Evolutionary conservation across 805 yeast genomes (phyloP), one percentile per base, ranked within the genome.

Genomic region (Candida odintsovae): DNA sequence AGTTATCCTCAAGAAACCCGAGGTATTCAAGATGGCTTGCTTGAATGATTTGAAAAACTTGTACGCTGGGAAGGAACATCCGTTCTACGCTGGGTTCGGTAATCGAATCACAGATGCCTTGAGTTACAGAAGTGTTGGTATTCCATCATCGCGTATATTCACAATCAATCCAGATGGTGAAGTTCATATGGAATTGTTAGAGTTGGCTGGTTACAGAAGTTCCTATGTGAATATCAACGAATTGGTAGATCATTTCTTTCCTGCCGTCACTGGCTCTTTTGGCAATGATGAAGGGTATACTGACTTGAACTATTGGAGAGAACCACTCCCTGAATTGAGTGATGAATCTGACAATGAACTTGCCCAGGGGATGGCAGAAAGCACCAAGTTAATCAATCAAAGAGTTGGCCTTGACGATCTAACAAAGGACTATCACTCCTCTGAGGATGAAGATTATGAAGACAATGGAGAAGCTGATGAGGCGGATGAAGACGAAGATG

Each of bases 11-110:
- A 88, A 90, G 54, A 92, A 92, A 61, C 99, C 99, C 0, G 98
- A 94, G 65, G 94, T 94, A n/a, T 94, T 94, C 73, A 94, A 94
- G 60, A 94, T 94, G 90, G 96, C 99, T 1, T 92, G 98, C 65
- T 70, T 94, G 50, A 81, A 83, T 45, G 99, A 94, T 68, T 82
- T 94, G 49, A 80, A 81, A 58, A 76, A 82, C 40, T 70, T 94
- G 19, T 92, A 86, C 65, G 72, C 71, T 15, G 79, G 75, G 37
- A 38, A 44, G 19, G 40, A 25, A 1, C 85, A 92, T 0, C 97
- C 97, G 4, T 94, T 94, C 60, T 90, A 88, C 65, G 99, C 99
- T 13, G 99, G 99, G 0, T 94, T 94, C 65, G 99, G 99, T 26
- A 94, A 94, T 62, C 73, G 95, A 54, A 94, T 94, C 50, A 94